Evolutionary conservation across 176 grass and related monocot species (phyloP).

Genomic region (Puccinellia tenuiflora): DNA sequence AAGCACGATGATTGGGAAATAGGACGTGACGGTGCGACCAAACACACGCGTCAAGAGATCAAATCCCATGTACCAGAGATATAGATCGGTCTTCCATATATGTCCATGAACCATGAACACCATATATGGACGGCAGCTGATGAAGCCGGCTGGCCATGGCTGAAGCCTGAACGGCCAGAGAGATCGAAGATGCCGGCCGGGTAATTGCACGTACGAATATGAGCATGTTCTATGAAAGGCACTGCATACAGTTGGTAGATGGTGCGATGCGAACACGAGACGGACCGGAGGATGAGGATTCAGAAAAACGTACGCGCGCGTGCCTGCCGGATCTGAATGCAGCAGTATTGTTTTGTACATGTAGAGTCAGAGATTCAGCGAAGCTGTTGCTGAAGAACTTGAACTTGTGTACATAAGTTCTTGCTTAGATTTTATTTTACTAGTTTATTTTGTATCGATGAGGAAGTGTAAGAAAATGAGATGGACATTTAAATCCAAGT

Average conservation of each 20-base stretch:
- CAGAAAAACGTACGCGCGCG: background rate
- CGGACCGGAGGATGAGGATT: background rate
- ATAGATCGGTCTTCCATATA: no score
- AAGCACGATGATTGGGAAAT: slow-evolving; percentile 26
- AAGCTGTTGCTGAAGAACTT: background rate
- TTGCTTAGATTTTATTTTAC: background rate
- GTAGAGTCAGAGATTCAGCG: background rate
- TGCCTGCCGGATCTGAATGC: background rate
- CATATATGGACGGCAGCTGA: background rate
- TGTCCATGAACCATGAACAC: background rate
- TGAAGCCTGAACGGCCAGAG: background rate
- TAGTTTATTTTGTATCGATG: background rate
- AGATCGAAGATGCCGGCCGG: background rate
- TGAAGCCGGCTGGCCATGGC: background rate
- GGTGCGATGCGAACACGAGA: background rate
- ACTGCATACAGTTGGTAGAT: background rate
- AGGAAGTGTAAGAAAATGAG: background rate
- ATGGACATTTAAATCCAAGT: background rate
- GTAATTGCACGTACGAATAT: background rate
- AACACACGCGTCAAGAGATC: background rate
- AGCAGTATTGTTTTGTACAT: background rate
- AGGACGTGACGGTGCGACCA: background rate
- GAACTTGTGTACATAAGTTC: background rate
- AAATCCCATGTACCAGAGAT: no score
- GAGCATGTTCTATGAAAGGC: background rate